Percentiles rank a stretch among this genome's conserved stretches.
phyloP scores from a whole-genome alignment of 495 filamentous ascomycete genomes.

The Podospora didyma region DNA sequence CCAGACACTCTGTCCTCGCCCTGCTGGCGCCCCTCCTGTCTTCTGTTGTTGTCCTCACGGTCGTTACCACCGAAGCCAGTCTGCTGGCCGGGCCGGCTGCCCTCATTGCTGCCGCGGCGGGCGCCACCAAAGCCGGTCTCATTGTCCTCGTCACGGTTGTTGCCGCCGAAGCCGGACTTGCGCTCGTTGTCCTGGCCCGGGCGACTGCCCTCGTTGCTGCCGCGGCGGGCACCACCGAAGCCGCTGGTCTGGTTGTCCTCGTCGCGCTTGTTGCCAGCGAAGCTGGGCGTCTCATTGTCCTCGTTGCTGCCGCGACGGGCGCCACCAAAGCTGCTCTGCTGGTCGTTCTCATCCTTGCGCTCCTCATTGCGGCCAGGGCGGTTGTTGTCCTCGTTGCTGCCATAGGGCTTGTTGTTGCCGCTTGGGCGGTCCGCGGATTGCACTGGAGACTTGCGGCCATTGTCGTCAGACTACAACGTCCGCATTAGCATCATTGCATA shows the following conservation, averaged over 20 bases:
- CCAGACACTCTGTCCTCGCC: too few relatives aligned
- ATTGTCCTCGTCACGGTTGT: not conserved
- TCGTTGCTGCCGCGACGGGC: not conserved
- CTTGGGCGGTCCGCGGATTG: not conserved
- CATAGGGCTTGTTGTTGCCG: not conserved
- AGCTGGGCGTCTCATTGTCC: not conserved
- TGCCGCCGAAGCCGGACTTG: not conserved
- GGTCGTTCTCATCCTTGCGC: not conserved
- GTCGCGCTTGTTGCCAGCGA: not conserved
- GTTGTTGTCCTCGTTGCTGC: not conserved
- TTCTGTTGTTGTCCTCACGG: not conserved
- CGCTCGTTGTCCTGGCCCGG: not conserved
- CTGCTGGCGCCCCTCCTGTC: not conserved
- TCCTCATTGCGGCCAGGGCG: not conserved
- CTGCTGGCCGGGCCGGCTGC: not conserved
- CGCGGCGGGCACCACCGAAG: not conserved
- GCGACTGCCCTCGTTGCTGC: not conserved
- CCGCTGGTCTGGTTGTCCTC: not conserved
- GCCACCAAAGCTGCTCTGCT: not conserved
- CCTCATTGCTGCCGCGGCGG: not conserved
- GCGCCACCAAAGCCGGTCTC: not conserved
- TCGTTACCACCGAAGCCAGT: not conserved
- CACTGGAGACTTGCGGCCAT: not conserved
- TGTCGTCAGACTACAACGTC: not conserved
- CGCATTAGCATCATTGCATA: not conserved